These are phyloP conservation scores for Euphrasia confusa DNA, from an alignment of 257 asterid genomes.

Conservation along the genomic window DNA sequence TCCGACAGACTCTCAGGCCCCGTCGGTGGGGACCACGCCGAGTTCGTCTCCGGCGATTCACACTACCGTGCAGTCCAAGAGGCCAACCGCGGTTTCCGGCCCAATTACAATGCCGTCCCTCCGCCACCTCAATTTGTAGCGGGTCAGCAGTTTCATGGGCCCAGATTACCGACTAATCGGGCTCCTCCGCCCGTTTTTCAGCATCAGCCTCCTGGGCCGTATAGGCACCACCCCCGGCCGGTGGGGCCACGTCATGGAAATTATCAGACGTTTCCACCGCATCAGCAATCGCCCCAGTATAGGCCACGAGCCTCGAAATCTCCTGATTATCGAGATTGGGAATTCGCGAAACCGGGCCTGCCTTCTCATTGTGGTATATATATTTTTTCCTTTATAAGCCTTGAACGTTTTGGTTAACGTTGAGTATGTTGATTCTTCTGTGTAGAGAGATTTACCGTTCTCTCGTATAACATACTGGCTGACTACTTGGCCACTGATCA, in stretches of 20 bases:
- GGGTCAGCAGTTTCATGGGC: slow-evolving; percentile 31
- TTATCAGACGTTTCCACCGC: slow-evolving; percentile 37
- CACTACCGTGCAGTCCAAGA: slow-evolving; percentile 49
- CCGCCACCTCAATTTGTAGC: slow-evolving; percentile 33
- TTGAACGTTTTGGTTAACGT: slow-evolving; percentile 16
- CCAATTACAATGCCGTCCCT: slow-evolving; percentile 36
- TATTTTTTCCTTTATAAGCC: neutral
- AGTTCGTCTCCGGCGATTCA: slow-evolving; percentile 51
- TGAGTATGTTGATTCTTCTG: slow-evolving; percentile 21
- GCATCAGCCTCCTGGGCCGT: slow-evolving; percentile 22
- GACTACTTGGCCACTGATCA: slow-evolving; percentile 78
- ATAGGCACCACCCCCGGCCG: slow-evolving; percentile 27
- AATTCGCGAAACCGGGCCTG: slow-evolving; percentile 49
- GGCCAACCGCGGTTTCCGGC: slow-evolving; percentile 51
- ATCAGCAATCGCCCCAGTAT: slow-evolving; percentile 32
- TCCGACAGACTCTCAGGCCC: slow-evolving; percentile 38
- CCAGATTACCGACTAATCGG: slow-evolving; percentile 20
- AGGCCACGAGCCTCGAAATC: slow-evolving; percentile 57
- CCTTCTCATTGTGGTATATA: slow-evolving; percentile 58
- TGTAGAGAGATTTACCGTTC: slow-evolving; percentile 78
- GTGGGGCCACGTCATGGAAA: slow-evolving; percentile 23
- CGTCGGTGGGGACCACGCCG: slow-evolving; percentile 23
- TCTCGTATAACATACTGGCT: slow-evolving; percentile 89
- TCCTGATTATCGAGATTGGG: slow-evolving; percentile 73
- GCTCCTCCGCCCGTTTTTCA: slow-evolving; percentile 24